A percentile compares a stretch with the other conserved stretches of the same genome.
phyloP scores from a whole-genome alignment of 1,284 basidiomycete species.

The Fomitopsis schrenkii region DNA sequence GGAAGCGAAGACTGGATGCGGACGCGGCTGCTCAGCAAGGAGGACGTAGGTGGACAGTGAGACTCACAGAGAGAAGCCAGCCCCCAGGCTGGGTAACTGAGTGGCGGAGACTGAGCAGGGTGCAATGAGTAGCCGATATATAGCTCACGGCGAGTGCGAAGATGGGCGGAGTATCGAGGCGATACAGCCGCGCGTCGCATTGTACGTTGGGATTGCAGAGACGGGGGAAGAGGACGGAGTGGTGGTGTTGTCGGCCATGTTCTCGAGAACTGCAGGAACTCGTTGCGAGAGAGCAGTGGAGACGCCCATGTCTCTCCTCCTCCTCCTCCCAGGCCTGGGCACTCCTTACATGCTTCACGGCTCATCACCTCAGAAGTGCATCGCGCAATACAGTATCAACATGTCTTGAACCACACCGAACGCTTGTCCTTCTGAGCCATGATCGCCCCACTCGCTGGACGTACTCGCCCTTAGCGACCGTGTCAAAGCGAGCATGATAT shows the following conservation, averaged over 20 bases:
- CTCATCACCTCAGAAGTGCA: too few species aligned
- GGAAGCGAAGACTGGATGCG: conserved; percentile 31
- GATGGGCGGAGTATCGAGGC: conserved; percentile 10
- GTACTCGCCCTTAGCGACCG: too few species aligned
- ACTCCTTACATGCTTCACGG: too few species aligned
- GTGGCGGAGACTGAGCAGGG: background rate
- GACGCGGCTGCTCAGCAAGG: background rate
- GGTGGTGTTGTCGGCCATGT: background rate
- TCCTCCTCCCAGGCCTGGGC: too few species aligned
- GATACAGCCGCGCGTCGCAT: background rate
- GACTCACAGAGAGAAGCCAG: conserved; percentile 18
- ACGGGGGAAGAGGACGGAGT: background rate
- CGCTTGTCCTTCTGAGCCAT: too few species aligned
- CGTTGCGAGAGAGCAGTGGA: background rate
- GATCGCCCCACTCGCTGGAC: too few species aligned
- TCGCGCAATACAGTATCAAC: too few species aligned
- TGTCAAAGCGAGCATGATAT: too few species aligned
- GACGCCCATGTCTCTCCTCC: background rate
- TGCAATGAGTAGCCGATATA: background rate
- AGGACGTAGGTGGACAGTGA: background rate
- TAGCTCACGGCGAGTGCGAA: conserved; percentile 17
- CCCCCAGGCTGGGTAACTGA: conserved; percentile 11
- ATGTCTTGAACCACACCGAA: too few species aligned
- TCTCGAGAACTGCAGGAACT: background rate
- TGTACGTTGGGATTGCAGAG: background rate